Conservation (phyloP, 2,329 filamentous ascomycete species). For the Bimuria novae-zelandiae region DNA sequence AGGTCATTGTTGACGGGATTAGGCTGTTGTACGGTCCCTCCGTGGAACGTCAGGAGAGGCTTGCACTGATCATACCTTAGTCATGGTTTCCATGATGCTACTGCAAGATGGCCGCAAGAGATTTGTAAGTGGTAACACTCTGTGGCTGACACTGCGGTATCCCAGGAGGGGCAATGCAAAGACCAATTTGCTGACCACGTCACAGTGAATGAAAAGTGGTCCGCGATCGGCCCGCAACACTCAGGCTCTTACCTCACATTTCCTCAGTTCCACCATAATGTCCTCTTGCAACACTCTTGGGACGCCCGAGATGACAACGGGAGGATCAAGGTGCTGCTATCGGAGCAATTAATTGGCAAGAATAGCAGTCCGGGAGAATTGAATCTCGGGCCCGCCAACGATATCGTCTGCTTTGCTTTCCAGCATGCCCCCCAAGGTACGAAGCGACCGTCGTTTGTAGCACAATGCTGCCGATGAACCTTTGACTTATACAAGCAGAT, state of each 20-base stretch:
- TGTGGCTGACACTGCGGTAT: background rate
- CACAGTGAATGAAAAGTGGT: constrained; percentile 35
- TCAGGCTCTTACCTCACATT: constrained; percentile 66
- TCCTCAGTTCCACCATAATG: constrained; percentile 70
- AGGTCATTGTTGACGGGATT: constrained; percentile 36
- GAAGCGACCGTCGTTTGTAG: constrained; percentile 23
- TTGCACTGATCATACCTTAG: constrained; percentile 27
- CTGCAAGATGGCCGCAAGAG: constrained; percentile 37
- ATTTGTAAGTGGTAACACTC: constrained; percentile 24
- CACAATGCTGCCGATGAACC: background rate
- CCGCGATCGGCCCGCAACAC: constrained; percentile 43
- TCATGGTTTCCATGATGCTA: constrained; percentile 32
- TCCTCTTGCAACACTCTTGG: constrained; percentile 73
- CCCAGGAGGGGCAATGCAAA: constrained; percentile 16
- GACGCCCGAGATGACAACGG: constrained; percentile 71
- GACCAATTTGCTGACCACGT: constrained; percentile 40
- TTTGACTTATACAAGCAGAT: constrained; percentile 54
- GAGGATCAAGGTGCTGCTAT: constrained; percentile 75
- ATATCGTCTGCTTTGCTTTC: constrained; percentile 79
- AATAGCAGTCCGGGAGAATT: constrained; percentile 21
- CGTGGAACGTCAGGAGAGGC: constrained; percentile 6
- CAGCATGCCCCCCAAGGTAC: constrained; percentile 80
- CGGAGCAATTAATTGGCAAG: constrained; percentile 65
- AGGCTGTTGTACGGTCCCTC: constrained; percentile 34
- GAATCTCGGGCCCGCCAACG: constrained; percentile 68